These are phyloP conservation scores for Kodamaea fungicola DNA, from an alignment of 1,139 yeast genomes.

Conservation along the genomic window DNA sequence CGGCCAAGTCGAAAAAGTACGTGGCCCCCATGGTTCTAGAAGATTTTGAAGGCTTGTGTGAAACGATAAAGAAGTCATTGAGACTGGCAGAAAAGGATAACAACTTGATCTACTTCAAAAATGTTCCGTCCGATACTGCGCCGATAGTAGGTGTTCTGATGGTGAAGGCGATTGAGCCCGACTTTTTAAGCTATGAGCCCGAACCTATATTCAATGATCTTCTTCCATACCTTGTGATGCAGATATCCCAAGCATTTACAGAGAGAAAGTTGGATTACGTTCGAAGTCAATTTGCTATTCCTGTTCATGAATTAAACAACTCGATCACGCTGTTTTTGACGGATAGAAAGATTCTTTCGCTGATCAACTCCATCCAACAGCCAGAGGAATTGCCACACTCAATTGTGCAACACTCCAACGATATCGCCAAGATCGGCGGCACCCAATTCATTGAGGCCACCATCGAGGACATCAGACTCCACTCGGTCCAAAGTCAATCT, in stretches of 20 bases:
- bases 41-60: slow-evolving; percentile 47
- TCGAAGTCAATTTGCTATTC: slow-evolving; percentile 46
- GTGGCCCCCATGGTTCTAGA: slow-evolving; percentile 41
- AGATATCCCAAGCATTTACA: slow-evolving; percentile 63
- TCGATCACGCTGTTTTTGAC: slow-evolving; percentile 43
- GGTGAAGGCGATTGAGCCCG: slow-evolving; percentile 49
- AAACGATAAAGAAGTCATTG: slow-evolving; percentile 44
- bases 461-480: slow-evolving; percentile 42
- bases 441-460: slow-evolving; percentile 36
- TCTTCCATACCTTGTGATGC: slow-evolving; percentile 65
- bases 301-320: slow-evolving; percentile 49
- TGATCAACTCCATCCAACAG: slow-evolving; percentile 59
- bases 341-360: slow-evolving; percentile 54
- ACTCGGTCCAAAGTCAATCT: slow-evolving; percentile 39
- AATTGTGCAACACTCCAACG: slow-evolving; percentile 52
- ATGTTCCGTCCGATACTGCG: slow-evolving; percentile 54
- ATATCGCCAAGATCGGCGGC: slow-evolving; percentile 58
- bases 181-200: slow-evolving; percentile 26
- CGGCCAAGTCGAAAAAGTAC: slow-evolving; percentile 38
- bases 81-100: slow-evolving; percentile 70
- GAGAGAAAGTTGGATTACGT: slow-evolving; percentile 63
- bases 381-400: slow-evolving; percentile 64
- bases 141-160: slow-evolving; percentile 49
- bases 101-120: slow-evolving; percentile 69
- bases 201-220: slow-evolving; percentile 49